A percentile compares a stretch with the other conserved stretches of the same genome.
Conservation (phyloP, 2,329 filamentous ascomycete genomes). For the Hypoxylon sp. region DNA sequence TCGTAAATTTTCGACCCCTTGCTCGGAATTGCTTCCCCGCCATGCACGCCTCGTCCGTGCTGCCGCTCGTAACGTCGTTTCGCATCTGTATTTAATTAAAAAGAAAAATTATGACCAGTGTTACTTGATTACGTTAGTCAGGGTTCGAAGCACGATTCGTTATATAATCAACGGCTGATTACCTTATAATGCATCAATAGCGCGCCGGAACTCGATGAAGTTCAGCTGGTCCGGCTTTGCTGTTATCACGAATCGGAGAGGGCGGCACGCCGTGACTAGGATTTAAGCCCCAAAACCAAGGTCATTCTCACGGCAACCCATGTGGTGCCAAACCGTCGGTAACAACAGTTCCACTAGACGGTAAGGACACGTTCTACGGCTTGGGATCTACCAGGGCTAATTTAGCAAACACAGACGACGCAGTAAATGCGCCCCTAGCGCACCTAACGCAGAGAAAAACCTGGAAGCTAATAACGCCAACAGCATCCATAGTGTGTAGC, state of each 20-base stretch:
- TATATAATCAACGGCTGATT: not conserved
- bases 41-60: conserved; percentile 13
- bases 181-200: too few species aligned
- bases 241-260: not conserved
- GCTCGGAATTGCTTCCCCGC: conserved; percentile 36
- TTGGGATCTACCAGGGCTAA: not conserved
- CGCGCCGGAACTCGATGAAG: not conserved
- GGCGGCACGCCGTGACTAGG: conserved; percentile 1
- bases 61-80: conserved; percentile 16
- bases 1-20: conserved; percentile 24
- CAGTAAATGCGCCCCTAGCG: not conserved
- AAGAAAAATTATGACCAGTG: conserved; percentile 4
- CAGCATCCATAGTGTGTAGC: not conserved
- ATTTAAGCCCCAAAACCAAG: not conserved
- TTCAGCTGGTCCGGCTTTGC: not conserved
- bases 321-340: conserved; percentile 17
- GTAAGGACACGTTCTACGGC: not conserved
- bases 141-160: not conserved
- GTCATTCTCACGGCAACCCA: conserved; percentile 1
- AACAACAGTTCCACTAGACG: conserved; percentile 8
- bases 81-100: conserved; percentile 7
- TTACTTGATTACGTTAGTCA: not conserved
- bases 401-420: not conserved
- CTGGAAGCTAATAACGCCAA: not conserved
- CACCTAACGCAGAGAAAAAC: not conserved